Base-by-base conservation (phyloP, 1,284 basidiomycete genomes). In the Puccinia novopanici region DNA sequence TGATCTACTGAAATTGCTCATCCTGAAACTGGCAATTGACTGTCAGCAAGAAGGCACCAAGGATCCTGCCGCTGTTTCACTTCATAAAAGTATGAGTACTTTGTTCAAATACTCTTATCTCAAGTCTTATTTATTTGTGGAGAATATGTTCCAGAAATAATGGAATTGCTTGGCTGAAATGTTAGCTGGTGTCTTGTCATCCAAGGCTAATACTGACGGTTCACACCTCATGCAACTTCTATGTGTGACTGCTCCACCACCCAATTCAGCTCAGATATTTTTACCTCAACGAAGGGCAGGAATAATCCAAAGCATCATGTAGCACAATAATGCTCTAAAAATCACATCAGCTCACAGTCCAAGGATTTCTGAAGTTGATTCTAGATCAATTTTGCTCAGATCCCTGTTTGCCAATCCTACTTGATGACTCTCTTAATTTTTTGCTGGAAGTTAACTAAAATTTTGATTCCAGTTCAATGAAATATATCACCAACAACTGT, bases 131-230 rank as follows among this genome's bases (percentile, higher is more conserved):
- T 89, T 91, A 0, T 88, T 90, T 0, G 92, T 93, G 82, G 90
- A 91, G 1, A 89, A 90, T 1, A 89, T 89, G 10, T 89, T 98
- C 59, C 91, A 92, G 81, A 89, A 92, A 12, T 93, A 93, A 83
- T 90, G 95, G 48, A 98, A 97, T 85, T 93, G 97, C 84, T 88
- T 95, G 9, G 95, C 95, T 0, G 92, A 93, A 30, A 89, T 89
- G 24, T 86, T 96, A 2, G 87, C 93, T 0, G 92, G 92, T 22
- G 88, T 97, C 13, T 88, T 89, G 0, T 86, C 92, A 0, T 83
- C 85, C 5, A 89, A 91, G 57, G 91, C 91, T 3, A 90, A 91
- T 81, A 89, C 88, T 0, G 89, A 90, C 34, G 94, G 95, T 2
- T 86, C 95, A 1, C 85, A 89, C 17, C 86, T 90, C 0, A 88